Base-by-base conservation (phyloP, 2,329 filamentous ascomycete genomes). In the Neocatenulostroma microsporum region DNA sequence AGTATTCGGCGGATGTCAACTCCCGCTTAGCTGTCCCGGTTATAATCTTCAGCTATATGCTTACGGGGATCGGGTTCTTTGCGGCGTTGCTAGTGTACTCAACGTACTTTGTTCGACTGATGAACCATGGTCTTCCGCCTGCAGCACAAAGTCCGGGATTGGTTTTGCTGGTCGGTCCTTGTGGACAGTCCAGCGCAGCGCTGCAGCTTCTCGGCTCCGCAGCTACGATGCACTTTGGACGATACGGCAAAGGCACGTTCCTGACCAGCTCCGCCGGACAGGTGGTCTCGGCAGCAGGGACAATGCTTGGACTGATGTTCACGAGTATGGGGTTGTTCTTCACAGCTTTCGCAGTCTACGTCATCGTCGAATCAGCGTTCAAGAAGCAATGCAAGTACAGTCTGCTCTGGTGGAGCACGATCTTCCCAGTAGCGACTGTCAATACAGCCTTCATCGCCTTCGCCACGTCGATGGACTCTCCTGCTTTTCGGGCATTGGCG, bases 341-440 rank as follows among this genome's bases (percentile, higher is more conserved):
- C 29, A 24, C 24, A 7, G 21, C 37, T 21, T 49, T 49, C 35
- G 25, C 14, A 12, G 25, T 43, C 10, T 41, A 37, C 33, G 23
- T 30, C 7, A 20, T 49, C 7, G n/a, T 42, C 10, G 29, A 45
- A 10, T 17, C 13, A 9, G 39, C 34, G 4, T 21, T 39, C 18
- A 40, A 39, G 26, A 24, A 38, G 10, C 23, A 49, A 23, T 31
- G 37, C 21, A 37, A 35, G 21, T 44, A 35, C 21, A 28, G 30
- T 5, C 27, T 43, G 37, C 5, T 40, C 4, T 49, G 44, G 46
- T 47, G 44, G 42, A 37, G 41, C 24, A 47, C 39, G 10, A 49
- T 49, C 21, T 49, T 49, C 40, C 46, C 46, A 5, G 26, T 45
- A 5, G 46, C 42, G 1, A 49, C 46, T 8, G 37, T 49, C 14